phyloP scores from a whole-genome alignment of 2,329 filamentous ascomycete genomes.

The Tricladium varicosporioides region DNA sequence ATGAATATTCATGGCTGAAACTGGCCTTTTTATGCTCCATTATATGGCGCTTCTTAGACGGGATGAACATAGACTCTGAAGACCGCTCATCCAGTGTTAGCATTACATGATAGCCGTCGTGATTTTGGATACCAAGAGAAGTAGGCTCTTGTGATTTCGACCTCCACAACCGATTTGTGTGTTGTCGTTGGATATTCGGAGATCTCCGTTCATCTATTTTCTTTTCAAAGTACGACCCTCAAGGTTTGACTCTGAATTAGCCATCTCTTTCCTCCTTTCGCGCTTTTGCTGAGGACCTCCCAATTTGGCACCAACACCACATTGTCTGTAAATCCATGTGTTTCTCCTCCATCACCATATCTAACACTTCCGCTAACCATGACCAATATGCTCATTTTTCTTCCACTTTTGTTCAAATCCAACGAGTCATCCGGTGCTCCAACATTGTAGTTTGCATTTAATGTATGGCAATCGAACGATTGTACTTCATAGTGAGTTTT shows the following conservation, averaged over 20 bases:
- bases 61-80: too few species aligned
- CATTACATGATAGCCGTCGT: too few species aligned
- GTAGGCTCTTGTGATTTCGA: too few species aligned
- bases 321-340: slow-evolving; percentile 74
- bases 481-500: slow-evolving; percentile 69
- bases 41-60: too few species aligned
- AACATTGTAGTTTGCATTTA: slow-evolving; percentile 65
- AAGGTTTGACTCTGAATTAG: slow-evolving; percentile 74
- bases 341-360: slow-evolving; percentile 56
- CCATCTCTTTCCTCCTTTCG: slow-evolving; percentile 56
- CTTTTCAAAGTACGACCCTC: slow-evolving; percentile 39
- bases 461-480: slow-evolving; percentile 72
- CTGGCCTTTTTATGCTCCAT: too few species aligned
- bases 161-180: too few species aligned
- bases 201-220: neutral
- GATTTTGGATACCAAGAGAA: too few species aligned
- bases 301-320: slow-evolving; percentile 79
- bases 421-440: slow-evolving; percentile 50
- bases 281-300: slow-evolving; percentile 54
- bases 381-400: slow-evolving; percentile 70
- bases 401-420: slow-evolving; percentile 45
- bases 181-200: too few species aligned
- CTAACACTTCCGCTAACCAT: slow-evolving; percentile 70
- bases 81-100: too few species aligned
- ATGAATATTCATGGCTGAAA: too few species aligned